Conservation (phyloP, 1,139 yeast species). For the Debaryomyces udenii region DNA sequence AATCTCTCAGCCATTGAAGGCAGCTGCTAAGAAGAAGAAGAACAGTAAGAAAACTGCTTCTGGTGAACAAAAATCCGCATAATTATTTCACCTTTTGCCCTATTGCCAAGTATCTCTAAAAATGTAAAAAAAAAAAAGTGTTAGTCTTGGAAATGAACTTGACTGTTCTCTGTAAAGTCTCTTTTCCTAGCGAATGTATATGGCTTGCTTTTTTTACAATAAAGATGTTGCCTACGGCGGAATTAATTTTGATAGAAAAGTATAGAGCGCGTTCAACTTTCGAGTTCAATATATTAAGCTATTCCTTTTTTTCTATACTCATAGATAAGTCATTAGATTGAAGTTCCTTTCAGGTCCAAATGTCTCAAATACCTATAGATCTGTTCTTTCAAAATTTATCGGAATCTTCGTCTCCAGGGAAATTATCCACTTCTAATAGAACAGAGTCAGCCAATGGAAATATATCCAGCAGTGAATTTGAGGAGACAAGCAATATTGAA, state of each 20-base stretch:
- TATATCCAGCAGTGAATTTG: not conserved
- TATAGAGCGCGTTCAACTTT: constrained; percentile 8
- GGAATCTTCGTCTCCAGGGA: constrained; percentile 4
- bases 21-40: constrained; percentile 56
- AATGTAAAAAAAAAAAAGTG: no score
- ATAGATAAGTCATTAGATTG: not conserved
- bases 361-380: constrained; percentile 8
- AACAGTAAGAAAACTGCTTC: constrained; percentile 27
- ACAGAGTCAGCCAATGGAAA: constrained; percentile 2
- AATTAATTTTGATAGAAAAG: constrained; percentile 2
- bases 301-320: not conserved
- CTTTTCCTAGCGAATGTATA: not conserved
- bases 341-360: constrained; percentile 2
- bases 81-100: not conserved
- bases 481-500: constrained; percentile 1
- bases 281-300: constrained; percentile 1
- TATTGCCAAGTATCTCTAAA: no score
- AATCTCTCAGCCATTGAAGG: constrained; percentile 58
- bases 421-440: not conserved
- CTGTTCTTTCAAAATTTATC: constrained; percentile 8
- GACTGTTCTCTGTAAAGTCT: no score
- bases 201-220: constrained; percentile 4
- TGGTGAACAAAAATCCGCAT: constrained; percentile 5
- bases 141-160: no score
- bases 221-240: not conserved